Conservation (phyloP, 192 early-diverging fungal species). For the Thamnidium elegans region DNA sequence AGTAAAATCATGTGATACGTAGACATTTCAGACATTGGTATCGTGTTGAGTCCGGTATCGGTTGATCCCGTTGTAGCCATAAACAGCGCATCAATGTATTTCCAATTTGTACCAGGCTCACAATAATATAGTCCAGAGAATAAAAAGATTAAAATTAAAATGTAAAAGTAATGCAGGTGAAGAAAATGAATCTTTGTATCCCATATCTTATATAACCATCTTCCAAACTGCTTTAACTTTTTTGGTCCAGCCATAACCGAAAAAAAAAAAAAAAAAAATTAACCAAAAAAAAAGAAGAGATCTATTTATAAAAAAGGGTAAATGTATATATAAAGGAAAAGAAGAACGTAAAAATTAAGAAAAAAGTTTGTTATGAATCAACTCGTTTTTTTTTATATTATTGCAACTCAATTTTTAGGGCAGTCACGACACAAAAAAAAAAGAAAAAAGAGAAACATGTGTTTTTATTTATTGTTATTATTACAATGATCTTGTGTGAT, state of each 20-base stretch:
- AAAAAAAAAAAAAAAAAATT: background rate
- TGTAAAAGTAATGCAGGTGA: conserved; percentile 31
- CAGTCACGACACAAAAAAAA: background rate
- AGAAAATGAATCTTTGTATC: conserved; percentile 30
- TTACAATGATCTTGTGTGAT: background rate
- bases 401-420: too few species aligned
- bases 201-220: conserved; percentile 4
- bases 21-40: conserved; percentile 26
- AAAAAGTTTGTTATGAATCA: too few species aligned
- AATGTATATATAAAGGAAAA: too few species aligned
- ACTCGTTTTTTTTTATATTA: too few species aligned
- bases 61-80: conserved; percentile 29
- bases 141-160: conserved; percentile 22
- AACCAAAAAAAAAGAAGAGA: background rate
- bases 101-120: conserved; percentile 22
- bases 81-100: conserved; percentile 33
- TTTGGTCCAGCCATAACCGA: background rate
- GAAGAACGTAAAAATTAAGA: too few species aligned
- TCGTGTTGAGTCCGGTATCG: conserved; percentile 34
- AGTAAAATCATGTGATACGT: conserved; percentile 28
- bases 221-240: background rate
- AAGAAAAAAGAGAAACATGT: too few species aligned
- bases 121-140: conserved; percentile 27
- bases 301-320: too few species aligned
- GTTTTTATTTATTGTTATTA: background rate